Evolutionary conservation across 371 early-diverging fungal genomes (phyloP).

Genomic region (Mucor lusitanicus): DNA sequence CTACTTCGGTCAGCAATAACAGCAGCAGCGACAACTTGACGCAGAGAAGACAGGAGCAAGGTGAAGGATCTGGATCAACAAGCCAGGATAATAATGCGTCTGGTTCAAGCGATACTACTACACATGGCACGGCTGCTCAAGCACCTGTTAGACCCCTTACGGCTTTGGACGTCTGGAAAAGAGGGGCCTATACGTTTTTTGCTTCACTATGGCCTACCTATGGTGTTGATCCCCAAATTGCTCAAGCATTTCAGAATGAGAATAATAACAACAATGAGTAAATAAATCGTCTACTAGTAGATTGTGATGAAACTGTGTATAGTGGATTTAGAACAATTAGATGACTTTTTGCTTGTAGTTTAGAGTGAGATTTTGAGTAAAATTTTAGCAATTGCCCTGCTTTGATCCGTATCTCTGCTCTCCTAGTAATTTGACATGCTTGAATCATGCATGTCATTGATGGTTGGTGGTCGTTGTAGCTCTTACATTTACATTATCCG

Average conservation of each 20-base stretch:
- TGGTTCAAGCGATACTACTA: not conserved
- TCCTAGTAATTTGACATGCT: not conserved
- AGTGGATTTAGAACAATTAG: too few species aligned
- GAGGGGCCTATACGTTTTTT: conserved; percentile 41
- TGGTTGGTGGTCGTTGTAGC: not conserved
- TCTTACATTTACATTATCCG: not conserved
- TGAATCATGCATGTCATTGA: not conserved
- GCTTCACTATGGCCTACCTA: conserved; percentile 51
- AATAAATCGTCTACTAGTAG: not conserved
- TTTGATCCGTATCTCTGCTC: not conserved
- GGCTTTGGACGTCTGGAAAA: conserved; percentile 24
- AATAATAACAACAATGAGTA: conserved; percentile 6
- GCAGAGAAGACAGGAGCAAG: not conserved
- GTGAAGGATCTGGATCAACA: not conserved
- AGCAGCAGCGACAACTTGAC: not conserved
- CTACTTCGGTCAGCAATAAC: conserved; percentile 1
- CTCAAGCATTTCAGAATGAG: conserved; percentile 47
- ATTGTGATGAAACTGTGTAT: not conserved
- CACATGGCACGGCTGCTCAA: not conserved
- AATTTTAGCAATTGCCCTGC: not conserved
- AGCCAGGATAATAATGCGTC: not conserved
- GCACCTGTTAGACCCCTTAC: conserved; percentile 15
- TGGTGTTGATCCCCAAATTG: conserved; percentile 41
- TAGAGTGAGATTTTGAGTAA: too few species aligned
- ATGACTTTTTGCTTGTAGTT: not conserved